These are phyloP conservation scores for Alternaria solani DNA, from an alignment of 2,329 filamentous ascomycete genomes.

Conservation along the genomic window DNA sequence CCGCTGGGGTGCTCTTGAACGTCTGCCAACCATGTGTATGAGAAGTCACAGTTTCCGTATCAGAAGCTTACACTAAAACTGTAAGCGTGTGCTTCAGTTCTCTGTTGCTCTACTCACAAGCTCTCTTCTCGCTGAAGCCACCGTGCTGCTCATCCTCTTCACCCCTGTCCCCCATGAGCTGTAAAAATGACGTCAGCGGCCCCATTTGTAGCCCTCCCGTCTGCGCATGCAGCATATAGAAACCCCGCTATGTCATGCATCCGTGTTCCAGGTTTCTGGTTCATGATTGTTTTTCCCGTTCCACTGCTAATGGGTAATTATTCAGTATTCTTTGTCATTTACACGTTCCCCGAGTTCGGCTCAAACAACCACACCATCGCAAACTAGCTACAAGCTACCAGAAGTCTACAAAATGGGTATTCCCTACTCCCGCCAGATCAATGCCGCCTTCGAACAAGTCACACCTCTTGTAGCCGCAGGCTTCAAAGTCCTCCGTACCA, in stretches of 20 bases:
- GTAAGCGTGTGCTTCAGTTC: background rate
- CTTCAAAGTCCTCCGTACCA: constrained; percentile 60
- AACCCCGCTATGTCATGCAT: background rate
- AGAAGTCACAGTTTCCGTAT: background rate
- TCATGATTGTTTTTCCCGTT: background rate
- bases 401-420: constrained; percentile 55
- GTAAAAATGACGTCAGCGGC: constrained; percentile 32
- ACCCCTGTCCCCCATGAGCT: constrained; percentile 13
- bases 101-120: background rate
- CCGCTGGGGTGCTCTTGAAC: background rate
- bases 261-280: background rate
- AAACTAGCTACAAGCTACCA: background rate
- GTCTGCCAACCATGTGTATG: background rate
- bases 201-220: constrained; percentile 5
- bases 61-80: background rate
- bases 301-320: background rate
- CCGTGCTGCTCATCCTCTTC: constrained; percentile 5
- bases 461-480: constrained; percentile 60
- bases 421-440: constrained; percentile 62
- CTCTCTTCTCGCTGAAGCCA: background rate
- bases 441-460: constrained; percentile 62
- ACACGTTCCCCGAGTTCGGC: too few relatives aligned
- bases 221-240: constrained; percentile 4
- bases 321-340: background rate
- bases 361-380: background rate